These are phyloP conservation scores for Russula sp. DNA, from an alignment of 768 basidiomycete species.

Conservation along the genomic window DNA sequence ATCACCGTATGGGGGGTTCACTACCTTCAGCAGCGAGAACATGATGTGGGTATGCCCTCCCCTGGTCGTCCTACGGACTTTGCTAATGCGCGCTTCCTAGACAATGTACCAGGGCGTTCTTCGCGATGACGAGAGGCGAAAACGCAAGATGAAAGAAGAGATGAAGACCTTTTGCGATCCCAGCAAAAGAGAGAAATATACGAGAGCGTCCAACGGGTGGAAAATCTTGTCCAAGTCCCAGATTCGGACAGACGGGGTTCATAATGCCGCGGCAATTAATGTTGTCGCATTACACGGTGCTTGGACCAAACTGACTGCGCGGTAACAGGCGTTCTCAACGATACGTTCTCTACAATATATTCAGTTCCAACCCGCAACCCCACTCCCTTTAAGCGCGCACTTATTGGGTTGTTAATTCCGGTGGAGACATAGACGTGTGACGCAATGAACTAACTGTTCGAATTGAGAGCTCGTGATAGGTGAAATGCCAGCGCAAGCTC, in stretches of 20 bases:
- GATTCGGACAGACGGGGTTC: neutral
- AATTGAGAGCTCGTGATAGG: neutral
- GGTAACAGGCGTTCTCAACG: neutral
- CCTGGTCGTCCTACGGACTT: neutral
- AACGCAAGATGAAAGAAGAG: conserved; percentile 66
- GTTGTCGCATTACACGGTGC: neutral
- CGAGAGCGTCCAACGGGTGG: conserved; percentile 50
- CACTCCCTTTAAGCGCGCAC: neutral
- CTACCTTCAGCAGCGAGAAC: conserved; percentile 78
- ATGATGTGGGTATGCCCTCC: conserved; percentile 54
- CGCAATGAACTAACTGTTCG: neutral
- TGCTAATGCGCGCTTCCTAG: conserved; percentile 41
- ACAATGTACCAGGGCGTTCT: conserved; percentile 90
- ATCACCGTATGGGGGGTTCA: conserved; percentile 89
- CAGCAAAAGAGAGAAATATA: conserved; percentile 62
- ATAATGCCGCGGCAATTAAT: neutral
- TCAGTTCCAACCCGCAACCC: neutral
- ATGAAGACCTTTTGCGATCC: conserved; percentile 61
- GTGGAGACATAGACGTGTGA: neutral
- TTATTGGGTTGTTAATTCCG: neutral
- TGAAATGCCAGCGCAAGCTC: neutral
- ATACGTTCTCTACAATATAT: neutral
- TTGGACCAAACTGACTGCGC: neutral
- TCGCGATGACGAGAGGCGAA: conserved; percentile 79
- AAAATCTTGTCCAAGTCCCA: neutral